Evolutionary conservation across 2,329 filamentous ascomycete species (phyloP).

Genomic region (Cladosporium sp.): DNA sequence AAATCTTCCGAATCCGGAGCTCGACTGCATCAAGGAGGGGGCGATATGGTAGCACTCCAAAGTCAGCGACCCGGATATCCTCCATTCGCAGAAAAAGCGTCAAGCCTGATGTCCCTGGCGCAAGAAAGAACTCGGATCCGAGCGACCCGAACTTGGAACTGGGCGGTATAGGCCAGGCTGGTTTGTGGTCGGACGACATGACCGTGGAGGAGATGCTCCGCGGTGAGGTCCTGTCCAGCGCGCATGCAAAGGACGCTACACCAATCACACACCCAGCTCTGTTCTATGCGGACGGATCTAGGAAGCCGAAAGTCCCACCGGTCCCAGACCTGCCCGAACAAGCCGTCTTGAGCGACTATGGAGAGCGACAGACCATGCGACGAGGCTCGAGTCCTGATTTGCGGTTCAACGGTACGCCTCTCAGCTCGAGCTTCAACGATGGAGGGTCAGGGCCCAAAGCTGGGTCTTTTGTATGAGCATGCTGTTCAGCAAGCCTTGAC

Average conservation of each 20-base stretch:
- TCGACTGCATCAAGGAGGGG: slow-evolving; percentile 3
- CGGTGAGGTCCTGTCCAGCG: slow-evolving; percentile 14
- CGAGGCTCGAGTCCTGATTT: slow-evolving; percentile 11
- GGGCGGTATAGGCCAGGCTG: background rate
- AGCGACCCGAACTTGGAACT: slow-evolving; percentile 18
- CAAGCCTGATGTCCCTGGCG: background rate
- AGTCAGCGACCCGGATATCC: slow-evolving; percentile 6
- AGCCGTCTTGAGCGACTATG: slow-evolving; percentile 9
- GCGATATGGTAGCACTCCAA: slow-evolving; percentile 8
- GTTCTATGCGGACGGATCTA: slow-evolving; percentile 21
- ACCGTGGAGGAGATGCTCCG: slow-evolving; percentile 25
- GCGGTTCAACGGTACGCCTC: slow-evolving; percentile 13
- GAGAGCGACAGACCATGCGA: background rate
- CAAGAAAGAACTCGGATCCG: slow-evolving; percentile 15
- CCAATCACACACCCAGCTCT: slow-evolving; percentile 25
- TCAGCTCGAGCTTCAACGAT: slow-evolving; percentile 14
- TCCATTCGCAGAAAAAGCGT: slow-evolving; percentile 11
- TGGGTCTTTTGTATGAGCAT: slow-evolving; percentile 13
- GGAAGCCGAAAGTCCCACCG: background rate
- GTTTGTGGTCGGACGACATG: slow-evolving; percentile 11
- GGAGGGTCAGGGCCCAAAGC: slow-evolving; percentile 12
- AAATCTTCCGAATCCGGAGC: slow-evolving; percentile 21
- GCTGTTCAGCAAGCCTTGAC: background rate
- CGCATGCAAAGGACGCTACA: slow-evolving; percentile 16
- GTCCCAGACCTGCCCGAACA: background rate